Evolutionary conservation across 202 grass and related monocot species (phyloP).

Genomic region (Musa balbisiana): DNA sequence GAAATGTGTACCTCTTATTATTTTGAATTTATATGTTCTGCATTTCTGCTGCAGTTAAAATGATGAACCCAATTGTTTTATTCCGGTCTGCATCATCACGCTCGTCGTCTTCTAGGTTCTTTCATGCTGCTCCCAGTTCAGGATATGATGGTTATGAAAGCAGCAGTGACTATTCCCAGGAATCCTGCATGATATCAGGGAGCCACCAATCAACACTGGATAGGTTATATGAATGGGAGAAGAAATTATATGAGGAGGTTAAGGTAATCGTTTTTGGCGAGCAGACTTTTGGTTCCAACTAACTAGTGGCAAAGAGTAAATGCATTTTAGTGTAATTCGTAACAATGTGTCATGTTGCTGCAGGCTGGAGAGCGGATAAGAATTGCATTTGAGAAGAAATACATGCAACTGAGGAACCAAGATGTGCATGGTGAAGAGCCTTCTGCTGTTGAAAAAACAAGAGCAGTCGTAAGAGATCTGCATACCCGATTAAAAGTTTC

Average conservation of each 20-base stretch:
- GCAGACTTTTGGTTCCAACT: background rate
- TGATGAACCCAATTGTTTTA: conserved; percentile 69
- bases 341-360: conserved; percentile 2
- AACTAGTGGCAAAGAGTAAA: background rate
- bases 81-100: conserved; percentile 63
- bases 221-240: conserved; percentile 93
- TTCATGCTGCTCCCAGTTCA: conserved; percentile 57
- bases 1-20: no score
- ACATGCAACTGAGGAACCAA: conserved; percentile 65
- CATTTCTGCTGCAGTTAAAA: conserved; percentile 52
- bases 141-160: conserved; percentile 82
- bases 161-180: conserved; percentile 75
- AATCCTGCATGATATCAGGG: conserved; percentile 70
- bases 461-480: conserved; percentile 52
- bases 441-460: conserved; percentile 56
- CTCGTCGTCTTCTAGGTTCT: conserved; percentile 77
- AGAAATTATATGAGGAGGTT: conserved; percentile 96
- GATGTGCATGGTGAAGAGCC: conserved; percentile 60
- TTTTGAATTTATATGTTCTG: background rate
- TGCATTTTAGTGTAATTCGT: background rate
- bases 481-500: conserved; percentile 82
- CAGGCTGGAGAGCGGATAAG: conserved; percentile 77
- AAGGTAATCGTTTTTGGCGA: conserved; percentile 41
- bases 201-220: conserved; percentile 89
- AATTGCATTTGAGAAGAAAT: conserved; percentile 91